Conservation (phyloP, 306 rosid species). For the Acmispon strigosus region DNA sequence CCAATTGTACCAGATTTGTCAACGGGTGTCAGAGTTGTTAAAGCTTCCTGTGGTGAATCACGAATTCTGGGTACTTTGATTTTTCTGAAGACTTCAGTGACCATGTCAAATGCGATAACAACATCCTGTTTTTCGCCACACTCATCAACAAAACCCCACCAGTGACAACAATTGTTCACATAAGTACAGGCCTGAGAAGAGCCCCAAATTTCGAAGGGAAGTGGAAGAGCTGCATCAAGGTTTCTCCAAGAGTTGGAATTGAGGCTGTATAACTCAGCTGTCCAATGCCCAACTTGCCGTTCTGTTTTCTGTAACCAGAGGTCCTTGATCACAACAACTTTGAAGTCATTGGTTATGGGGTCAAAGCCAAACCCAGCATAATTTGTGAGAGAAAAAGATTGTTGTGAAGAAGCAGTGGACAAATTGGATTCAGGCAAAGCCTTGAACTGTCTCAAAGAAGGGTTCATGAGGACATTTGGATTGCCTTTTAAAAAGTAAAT, state of each 20-base stretch:
- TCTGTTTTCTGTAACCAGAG: constrained; percentile 16
- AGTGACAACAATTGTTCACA: constrained; percentile 14
- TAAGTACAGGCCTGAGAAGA: constrained; percentile 12
- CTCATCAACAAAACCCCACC: constrained; percentile 10
- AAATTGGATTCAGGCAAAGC: not conserved
- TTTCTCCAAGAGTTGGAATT: constrained; percentile 20
- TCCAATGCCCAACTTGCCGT: constrained; percentile 9
- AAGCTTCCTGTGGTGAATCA: not conserved
- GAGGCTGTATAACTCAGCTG: constrained; percentile 14
- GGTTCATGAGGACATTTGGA: constrained; percentile 19
- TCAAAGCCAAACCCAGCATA: constrained; percentile 21
- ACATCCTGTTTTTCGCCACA: not conserved
- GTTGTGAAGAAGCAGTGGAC: not conserved
- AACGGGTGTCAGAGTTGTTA: not conserved
- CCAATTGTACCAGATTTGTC: not conserved
- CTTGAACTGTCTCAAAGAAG: constrained; percentile 11
- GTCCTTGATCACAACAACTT: constrained; percentile 15
- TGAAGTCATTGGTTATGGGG: constrained; percentile 17
- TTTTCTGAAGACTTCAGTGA: constrained; percentile 14
- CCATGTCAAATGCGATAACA: constrained; percentile 16
- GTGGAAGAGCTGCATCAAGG: not conserved
- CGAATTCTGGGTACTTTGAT: constrained; percentile 15
- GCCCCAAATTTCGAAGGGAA: constrained; percentile 10
- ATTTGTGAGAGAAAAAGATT: not conserved
- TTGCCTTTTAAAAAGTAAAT: constrained; percentile 17